Conservation (phyloP, 2,329 filamentous ascomycete species). For the Talaromyces sp. region DNA sequence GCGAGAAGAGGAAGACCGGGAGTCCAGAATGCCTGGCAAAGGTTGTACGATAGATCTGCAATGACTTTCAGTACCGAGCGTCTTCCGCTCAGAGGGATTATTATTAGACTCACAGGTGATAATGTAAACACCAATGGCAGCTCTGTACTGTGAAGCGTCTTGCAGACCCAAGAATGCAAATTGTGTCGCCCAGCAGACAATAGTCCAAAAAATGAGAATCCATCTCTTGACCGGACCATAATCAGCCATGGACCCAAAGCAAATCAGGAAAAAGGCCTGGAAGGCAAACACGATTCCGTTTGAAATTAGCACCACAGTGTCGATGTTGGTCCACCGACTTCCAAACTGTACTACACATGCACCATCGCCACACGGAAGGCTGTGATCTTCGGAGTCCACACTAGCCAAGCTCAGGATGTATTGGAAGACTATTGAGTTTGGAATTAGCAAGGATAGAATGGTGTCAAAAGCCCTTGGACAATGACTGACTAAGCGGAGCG, state of each 20-base stretch:
- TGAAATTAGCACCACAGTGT: neutral
- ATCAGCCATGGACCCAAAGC: conserved; percentile 6
- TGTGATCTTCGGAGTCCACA: neutral
- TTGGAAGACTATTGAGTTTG: neutral
- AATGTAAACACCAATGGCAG: conserved; percentile 3
- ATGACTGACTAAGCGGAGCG: neutral
- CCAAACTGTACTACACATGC: conserved; percentile 3
- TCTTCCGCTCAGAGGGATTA: neutral
- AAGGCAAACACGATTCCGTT: conserved; percentile 10
- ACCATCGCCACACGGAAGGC: neutral
- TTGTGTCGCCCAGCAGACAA: conserved; percentile 6
- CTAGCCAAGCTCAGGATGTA: neutral
- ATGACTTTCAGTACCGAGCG: neutral
- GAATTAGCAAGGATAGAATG: neutral
- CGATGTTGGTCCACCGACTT: conserved; percentile 8
- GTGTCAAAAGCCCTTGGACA: neutral
- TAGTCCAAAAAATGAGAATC: conserved; percentile 6
- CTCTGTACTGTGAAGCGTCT: conserved; percentile 3
- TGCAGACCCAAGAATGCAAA: conserved; percentile 5
- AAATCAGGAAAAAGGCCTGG: conserved; percentile 5
- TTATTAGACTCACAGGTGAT: neutral
- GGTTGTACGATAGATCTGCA: conserved; percentile 1
- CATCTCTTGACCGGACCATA: neutral
- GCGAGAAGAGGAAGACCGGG: conserved; percentile 4
- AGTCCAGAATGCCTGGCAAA: conserved; percentile 9